A percentile compares a stretch with the other conserved stretches of the same genome.
phyloP scores from a whole-genome alignment of 2,329 filamentous ascomycete genomes.

The Fusarium sp. region DNA sequence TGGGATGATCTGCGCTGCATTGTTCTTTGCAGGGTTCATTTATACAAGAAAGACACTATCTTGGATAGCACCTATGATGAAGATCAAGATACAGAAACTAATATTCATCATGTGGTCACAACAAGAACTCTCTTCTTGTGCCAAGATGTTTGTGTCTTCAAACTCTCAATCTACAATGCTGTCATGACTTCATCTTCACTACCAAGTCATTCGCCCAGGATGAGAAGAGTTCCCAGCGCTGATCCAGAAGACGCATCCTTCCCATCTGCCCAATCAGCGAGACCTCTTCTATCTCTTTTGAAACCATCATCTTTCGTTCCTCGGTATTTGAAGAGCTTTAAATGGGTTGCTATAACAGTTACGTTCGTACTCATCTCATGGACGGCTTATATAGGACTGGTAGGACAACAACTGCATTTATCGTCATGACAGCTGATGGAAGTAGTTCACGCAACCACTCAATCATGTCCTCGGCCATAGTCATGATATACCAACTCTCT shows the following conservation, averaged over 20 bases:
- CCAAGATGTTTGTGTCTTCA: background rate
- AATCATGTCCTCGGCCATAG: background rate
- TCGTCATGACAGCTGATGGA: background rate
- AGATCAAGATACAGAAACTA: background rate
- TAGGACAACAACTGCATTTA: background rate
- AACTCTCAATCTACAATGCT: background rate
- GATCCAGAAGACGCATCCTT: conserved; percentile 30
- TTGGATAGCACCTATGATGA: no score
- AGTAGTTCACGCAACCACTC: conserved; percentile 23
- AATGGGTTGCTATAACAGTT: background rate
- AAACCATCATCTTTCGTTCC: background rate
- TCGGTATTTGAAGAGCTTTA: conserved; percentile 12
- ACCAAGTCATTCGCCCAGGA: conserved; percentile 17
- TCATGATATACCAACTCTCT: background rate
- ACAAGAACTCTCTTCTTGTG: no score
- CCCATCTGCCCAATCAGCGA: conserved; percentile 8
- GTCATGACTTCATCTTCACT: conserved; percentile 35
- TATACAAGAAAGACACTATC: no score
- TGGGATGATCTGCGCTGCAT: conserved; percentile 3
- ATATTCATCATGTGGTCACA: background rate
- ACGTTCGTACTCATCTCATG: conserved; percentile 24
- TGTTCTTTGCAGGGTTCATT: background rate
- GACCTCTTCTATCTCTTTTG: background rate
- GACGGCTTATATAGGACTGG: conserved; percentile 2
- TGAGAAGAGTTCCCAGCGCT: conserved; percentile 19